Evolutionary conservation across 345 rosid species (phyloP), one percentile per base, ranked within the genome.

Genomic region (Murraya paniculata): DNA sequence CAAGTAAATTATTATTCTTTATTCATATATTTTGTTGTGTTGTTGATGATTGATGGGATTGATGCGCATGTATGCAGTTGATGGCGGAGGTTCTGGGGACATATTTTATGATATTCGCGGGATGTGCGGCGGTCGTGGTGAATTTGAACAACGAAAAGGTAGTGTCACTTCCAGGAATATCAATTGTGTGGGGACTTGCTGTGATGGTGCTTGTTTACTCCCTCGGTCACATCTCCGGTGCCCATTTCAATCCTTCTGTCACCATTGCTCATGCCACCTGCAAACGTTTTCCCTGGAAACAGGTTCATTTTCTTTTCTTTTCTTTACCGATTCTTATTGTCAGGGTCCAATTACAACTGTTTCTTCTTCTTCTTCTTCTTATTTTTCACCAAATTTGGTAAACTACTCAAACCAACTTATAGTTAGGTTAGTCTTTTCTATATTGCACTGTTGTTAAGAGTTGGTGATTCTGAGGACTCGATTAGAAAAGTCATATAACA

Each of bases 181-280:
- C 99, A 24, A 81, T 84, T 6, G 94, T 91, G 19, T 95, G 98
- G 97, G 99, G 99, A 65, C 83, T 93, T n/a, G 89, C 93, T 2
- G 98, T 93, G 64, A 91, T 90, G 97, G 98, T 91, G 7, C 77
- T 93, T 33, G 89, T 89, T 75, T 95, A 93, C 87, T 84, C 99
- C 30, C 85, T 93, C 2, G 98, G 99, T 25, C 99, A 95, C 76
- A 92, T 95, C 88, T 93, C 99, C 24, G 99, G 99, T 50, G 99
- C 97, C 73, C 98, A 95, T 89, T 92, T 95, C 64, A 95, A 95
- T 74, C 99, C 98, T 7, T 93, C 99, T 7, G 98, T 95, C 82
- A 95, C 99, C 71, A 82, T 93, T 35, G 99, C 99, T 77, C 92
- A 92, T 56, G 99, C 99, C 21, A 80, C 92, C 61, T 88, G 90